Evolutionary conservation across 2,329 filamentous ascomycete species (phyloP).

Genomic region (Colletotrichum eleusines): DNA sequence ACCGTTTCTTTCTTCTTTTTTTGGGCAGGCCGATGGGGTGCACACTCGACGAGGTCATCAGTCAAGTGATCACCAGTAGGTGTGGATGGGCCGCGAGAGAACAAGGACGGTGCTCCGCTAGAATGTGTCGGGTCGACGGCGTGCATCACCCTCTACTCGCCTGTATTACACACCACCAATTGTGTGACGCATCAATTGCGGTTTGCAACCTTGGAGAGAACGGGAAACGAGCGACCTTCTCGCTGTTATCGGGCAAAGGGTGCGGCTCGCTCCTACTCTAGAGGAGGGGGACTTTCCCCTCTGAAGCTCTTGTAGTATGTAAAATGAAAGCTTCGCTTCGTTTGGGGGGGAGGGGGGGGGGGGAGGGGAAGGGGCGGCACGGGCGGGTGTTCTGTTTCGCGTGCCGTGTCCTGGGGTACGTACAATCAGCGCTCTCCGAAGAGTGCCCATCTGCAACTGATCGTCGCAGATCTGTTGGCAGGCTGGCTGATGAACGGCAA

Average conservation of each 20-base stretch:
- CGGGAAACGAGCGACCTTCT: neutral
- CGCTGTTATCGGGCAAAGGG: neutral
- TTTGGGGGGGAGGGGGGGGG: neutral
- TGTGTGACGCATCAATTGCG: neutral
- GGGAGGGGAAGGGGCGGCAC: conserved; percentile 18
- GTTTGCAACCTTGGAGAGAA: neutral
- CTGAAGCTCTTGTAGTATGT: neutral
- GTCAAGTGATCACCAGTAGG: conserved; percentile 38
- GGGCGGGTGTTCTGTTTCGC: conserved; percentile 36
- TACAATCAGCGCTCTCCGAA: neutral
- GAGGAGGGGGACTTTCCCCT: neutral
- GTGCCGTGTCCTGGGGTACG: conserved; percentile 10
- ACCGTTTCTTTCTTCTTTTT: conserved; percentile 8
- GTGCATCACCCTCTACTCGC: neutral
- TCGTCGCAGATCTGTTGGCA: conserved; percentile 31
- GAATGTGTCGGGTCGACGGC: conserved; percentile 1
- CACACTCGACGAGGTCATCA: conserved; percentile 26
- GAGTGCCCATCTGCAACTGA: conserved; percentile 16
- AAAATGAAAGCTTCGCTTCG: conserved; percentile 4
- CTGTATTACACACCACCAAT: neutral
- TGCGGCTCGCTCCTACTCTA: neutral
- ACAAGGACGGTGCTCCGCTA: conserved; percentile 31
- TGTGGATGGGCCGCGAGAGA: conserved; percentile 34
- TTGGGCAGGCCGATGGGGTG: conserved; percentile 30
- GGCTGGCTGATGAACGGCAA: conserved; percentile 11